Evolutionary conservation across 345 rosid genomes (phyloP).

Genomic region (Isatis tinctoria): DNA sequence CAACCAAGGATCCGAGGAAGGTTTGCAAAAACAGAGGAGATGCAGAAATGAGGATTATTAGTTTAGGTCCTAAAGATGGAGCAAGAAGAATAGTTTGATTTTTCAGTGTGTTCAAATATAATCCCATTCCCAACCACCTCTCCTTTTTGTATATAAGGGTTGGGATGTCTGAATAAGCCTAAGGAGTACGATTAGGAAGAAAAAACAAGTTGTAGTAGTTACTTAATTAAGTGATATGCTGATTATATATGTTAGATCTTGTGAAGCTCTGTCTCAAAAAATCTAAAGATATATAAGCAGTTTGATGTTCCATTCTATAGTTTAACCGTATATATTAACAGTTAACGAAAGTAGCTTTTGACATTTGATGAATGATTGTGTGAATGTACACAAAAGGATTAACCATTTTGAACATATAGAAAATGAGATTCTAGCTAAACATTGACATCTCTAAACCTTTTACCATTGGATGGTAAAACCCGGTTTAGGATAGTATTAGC

Average conservation of each 20-base stretch:
- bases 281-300: background rate
- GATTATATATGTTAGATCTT: conserved; percentile 3
- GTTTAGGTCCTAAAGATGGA: conserved; percentile 19
- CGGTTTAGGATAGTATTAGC: no score
- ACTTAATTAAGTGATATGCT: background rate
- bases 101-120: conserved; percentile 2
- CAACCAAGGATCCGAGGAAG: conserved; percentile 96
- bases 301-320: background rate
- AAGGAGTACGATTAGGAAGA: conserved; percentile 3
- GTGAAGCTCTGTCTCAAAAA: background rate
- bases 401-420: background rate
- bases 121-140: background rate
- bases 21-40: conserved; percentile 84
- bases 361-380: background rate
- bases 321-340: background rate
- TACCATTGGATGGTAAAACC: no score
- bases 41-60: conserved; percentile 34
- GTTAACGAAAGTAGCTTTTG: background rate
- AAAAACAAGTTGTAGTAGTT: conserved; percentile 9
- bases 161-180: conserved; percentile 14
- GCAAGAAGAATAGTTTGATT: conserved; percentile 3
- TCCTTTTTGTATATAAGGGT: conserved; percentile 11
- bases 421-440: background rate
- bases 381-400: background rate
- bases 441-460: background rate